Percentiles rank a stretch among this genome's conserved stretches.
Evolutionary conservation across 2,329 filamentous ascomycete species (phyloP).

Genomic region (Penicillium sp.): DNA sequence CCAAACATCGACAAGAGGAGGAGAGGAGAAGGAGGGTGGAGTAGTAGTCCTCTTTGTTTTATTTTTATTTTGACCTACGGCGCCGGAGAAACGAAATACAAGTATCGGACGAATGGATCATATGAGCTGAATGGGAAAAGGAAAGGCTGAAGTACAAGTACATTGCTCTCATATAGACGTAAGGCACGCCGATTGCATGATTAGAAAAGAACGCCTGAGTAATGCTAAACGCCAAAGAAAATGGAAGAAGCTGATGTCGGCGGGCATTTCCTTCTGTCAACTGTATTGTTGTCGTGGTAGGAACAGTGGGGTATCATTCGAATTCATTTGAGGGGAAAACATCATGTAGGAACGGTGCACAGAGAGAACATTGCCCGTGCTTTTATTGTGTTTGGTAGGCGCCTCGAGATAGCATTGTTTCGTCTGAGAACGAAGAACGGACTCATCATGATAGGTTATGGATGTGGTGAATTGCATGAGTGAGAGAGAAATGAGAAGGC

Average conservation of each 20-base stretch:
- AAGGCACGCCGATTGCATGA: not conserved
- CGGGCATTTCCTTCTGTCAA: conserved; percentile 1
- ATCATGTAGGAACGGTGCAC: conserved; percentile 9
- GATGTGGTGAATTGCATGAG: not conserved
- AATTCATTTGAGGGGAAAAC: conserved; percentile 16
- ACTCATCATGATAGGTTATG: not conserved
- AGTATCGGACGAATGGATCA: not conserved
- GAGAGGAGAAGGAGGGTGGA: no score
- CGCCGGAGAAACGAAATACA: not conserved
- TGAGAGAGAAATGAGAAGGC: conserved; percentile 1
- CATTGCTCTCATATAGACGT: not conserved
- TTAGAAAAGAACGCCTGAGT: not conserved
- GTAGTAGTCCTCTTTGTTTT: no score
- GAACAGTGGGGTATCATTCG: conserved; percentile 25
- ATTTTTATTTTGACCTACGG: no score
- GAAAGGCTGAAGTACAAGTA: not conserved
- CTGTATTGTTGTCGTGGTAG: conserved; percentile 6
- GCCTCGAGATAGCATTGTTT: conserved; percentile 11
- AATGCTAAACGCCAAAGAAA: not conserved
- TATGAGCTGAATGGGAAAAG: not conserved
- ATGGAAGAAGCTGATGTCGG: not conserved
- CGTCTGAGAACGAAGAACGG: conserved; percentile 7
- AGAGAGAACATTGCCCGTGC: conserved; percentile 5
- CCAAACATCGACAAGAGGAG: no score
- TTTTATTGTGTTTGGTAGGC: conserved; percentile 17